Percentiles rank a stretch among this genome's conserved stretches.
These are phyloP conservation scores for Ophiostoma angusticollis DNA, from an alignment of 2,329 filamentous ascomycete species.

Conservation along the genomic window DNA sequence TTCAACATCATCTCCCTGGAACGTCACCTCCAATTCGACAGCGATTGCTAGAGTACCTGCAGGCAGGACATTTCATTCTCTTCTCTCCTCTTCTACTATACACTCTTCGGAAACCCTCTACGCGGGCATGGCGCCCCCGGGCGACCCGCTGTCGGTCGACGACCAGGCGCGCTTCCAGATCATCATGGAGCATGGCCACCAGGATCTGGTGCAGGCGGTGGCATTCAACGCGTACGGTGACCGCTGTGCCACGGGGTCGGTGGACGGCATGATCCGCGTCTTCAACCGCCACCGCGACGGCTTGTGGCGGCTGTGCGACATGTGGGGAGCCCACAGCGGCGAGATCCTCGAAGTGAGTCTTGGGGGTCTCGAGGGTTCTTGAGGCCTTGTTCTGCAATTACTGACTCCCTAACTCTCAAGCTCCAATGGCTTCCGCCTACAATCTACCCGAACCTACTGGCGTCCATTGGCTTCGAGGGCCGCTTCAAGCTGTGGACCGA, in stretches of 20 bases:
- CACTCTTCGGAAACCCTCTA: neutral
- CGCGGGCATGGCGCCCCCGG: conserved; percentile 16
- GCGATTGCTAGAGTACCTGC: too few species aligned
- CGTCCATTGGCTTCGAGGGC: conserved; percentile 79
- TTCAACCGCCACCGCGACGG: conserved; percentile 74
- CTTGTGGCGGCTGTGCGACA: conserved; percentile 70
- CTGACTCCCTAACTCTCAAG: too few species aligned
- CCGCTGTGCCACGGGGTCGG: conserved; percentile 79
- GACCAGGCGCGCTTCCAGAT: conserved; percentile 39
- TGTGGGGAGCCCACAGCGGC: conserved; percentile 79
- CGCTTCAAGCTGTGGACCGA: conserved; percentile 89
- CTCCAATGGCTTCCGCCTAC: conserved; percentile 90
- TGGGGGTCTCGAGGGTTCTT: conserved; percentile 9
- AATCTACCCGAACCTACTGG: conserved; percentile 73
- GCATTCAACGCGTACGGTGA: conserved; percentile 89
- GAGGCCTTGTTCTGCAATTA: too few species aligned
- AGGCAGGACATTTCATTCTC: too few species aligned
- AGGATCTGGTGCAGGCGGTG: conserved; percentile 70
- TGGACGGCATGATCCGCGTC: conserved; percentile 85
- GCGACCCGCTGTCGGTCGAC: conserved; percentile 23
- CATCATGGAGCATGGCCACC: conserved; percentile 61
- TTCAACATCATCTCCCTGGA: too few species aligned
- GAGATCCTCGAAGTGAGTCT: conserved; percentile 69
- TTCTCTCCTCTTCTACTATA: neutral
- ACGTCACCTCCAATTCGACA: too few species aligned